Conservation (phyloP, 257 asterid species). For the Datura wrightii region DNA sequence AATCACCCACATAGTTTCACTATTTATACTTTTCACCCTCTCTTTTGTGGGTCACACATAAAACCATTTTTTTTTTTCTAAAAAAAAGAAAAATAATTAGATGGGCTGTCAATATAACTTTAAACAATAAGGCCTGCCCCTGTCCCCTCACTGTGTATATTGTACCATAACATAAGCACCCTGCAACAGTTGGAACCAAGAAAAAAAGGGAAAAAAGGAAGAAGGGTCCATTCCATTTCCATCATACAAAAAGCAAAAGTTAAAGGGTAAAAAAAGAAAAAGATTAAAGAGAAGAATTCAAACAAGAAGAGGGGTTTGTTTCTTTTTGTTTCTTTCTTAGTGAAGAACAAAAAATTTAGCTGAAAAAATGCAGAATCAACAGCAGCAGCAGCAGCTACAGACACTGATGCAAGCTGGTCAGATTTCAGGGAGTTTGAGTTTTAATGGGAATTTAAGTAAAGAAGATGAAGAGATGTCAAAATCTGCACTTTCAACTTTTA, state of each 20-base stretch:
- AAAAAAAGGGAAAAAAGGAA: not conserved
- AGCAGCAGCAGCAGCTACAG: conserved; percentile 27
- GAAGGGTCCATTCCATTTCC: conserved; percentile 22
- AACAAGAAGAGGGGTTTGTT: not conserved
- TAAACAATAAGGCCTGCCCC: conserved; percentile 12
- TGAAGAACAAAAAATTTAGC: not conserved
- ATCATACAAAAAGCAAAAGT: conserved; percentile 1
- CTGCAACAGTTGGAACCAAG: not conserved
- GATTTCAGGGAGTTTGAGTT: conserved; percentile 33
- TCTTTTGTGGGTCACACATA: not conserved
- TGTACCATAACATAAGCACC: not conserved
- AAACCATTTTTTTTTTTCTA: not conserved
- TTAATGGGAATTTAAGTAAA: conserved; percentile 27
- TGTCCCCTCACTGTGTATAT: not conserved
- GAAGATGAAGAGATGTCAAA: conserved; percentile 73
- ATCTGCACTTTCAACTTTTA: conserved; percentile 71
- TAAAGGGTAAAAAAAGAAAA: not conserved
- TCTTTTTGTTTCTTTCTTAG: not conserved
- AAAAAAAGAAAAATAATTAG: not conserved
- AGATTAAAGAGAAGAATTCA: not conserved
- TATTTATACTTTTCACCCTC: not conserved
- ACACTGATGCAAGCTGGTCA: conserved; percentile 36
- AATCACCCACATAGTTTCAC: not conserved
- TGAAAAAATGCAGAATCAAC: conserved; percentile 21
- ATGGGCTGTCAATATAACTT: conserved; percentile 19